Evolutionary conservation across 768 basidiomycete species (phyloP).

Genomic region (Jaapia argillacea): DNA sequence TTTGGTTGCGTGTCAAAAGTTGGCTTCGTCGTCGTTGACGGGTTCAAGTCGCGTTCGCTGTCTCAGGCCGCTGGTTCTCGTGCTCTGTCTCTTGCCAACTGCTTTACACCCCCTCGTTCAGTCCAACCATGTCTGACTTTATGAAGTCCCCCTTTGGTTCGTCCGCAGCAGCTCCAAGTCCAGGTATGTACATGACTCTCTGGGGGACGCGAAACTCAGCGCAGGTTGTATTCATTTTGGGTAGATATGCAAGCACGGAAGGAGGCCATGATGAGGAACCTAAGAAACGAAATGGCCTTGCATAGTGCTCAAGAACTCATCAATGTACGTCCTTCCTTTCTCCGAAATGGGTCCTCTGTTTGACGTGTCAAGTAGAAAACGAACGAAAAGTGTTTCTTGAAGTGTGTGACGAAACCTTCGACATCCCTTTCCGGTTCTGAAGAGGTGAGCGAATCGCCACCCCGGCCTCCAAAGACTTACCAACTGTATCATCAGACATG

Average conservation of each 20-base stretch:
- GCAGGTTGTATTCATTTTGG: no score
- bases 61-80: no score
- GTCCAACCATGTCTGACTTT: conserved; percentile 42
- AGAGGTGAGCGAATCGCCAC: conserved; percentile 37
- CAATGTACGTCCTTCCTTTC: conserved; percentile 36
- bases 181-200: no score
- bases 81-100: no score
- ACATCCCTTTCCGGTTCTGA: conserved; percentile 59
- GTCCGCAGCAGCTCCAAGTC: no score
- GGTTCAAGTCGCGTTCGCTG: no score
- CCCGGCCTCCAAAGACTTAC: not conserved
- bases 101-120: no score
- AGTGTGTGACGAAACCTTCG: conserved; percentile 72
- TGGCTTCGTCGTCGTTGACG: no score
- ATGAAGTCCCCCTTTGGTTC: no score
- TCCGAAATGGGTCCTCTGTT: conserved; percentile 2
- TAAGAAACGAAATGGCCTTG: conserved; percentile 62
- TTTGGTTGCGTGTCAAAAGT: no score
- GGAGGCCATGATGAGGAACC: conserved; percentile 44
- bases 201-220: no score
- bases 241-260: conserved; percentile 28
- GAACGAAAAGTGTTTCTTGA: conserved; percentile 67
- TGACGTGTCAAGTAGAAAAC: conserved; percentile 44
- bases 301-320: conserved; percentile 77
- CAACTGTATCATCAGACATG: conserved; percentile 42